These are phyloP conservation scores for Cryptococcus hybrid DNA, from an alignment of 1,284 basidiomycete genomes.

Conservation along the genomic window DNA sequence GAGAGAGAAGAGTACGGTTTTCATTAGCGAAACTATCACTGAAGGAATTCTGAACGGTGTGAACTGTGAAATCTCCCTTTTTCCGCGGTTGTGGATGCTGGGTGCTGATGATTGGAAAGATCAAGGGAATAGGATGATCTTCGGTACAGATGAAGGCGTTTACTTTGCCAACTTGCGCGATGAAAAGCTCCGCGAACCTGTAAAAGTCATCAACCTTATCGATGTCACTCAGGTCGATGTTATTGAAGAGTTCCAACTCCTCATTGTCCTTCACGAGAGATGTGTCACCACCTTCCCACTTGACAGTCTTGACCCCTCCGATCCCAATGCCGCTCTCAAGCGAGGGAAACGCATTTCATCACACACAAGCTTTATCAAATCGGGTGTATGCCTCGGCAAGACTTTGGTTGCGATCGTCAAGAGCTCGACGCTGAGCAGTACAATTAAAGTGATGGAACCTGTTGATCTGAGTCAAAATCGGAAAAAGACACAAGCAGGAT, in stretches of 20 bases:
- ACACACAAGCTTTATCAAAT: slow-evolving; percentile 98
- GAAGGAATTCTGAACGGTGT: slow-evolving; percentile 82
- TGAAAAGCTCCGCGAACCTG: slow-evolving; percentile 72
- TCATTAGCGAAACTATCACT: slow-evolving; percentile 80
- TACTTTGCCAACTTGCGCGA: slow-evolving; percentile 83
- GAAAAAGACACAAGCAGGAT: slow-evolving; percentile 76
- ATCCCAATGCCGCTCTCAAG: slow-evolving; percentile 87
- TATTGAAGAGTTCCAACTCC: slow-evolving; percentile 90
- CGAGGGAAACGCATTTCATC: slow-evolving; percentile 93
- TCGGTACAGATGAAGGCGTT: slow-evolving; percentile 95
- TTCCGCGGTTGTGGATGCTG: neutral
- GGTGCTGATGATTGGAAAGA: slow-evolving; percentile 53
- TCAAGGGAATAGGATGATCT: slow-evolving; percentile 82
- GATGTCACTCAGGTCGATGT: slow-evolving; percentile 96
- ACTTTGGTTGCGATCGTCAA: slow-evolving; percentile 99
- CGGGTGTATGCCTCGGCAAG: slow-evolving; percentile 85
- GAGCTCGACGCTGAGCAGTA: slow-evolving; percentile 88
- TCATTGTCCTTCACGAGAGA: slow-evolving; percentile 95
- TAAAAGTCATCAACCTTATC: slow-evolving; percentile 83
- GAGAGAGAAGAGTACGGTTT: slow-evolving; percentile 79
- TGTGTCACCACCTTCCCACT: slow-evolving; percentile 96
- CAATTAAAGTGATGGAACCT: slow-evolving; percentile 96
- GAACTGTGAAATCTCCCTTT: too few species aligned
- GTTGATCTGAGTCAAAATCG: slow-evolving; percentile 85
- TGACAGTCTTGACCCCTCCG: slow-evolving; percentile 85